Evolutionary conservation across 202 grass and related monocot species (phyloP).

Genomic region (Miscanthus sacchariflorus): DNA sequence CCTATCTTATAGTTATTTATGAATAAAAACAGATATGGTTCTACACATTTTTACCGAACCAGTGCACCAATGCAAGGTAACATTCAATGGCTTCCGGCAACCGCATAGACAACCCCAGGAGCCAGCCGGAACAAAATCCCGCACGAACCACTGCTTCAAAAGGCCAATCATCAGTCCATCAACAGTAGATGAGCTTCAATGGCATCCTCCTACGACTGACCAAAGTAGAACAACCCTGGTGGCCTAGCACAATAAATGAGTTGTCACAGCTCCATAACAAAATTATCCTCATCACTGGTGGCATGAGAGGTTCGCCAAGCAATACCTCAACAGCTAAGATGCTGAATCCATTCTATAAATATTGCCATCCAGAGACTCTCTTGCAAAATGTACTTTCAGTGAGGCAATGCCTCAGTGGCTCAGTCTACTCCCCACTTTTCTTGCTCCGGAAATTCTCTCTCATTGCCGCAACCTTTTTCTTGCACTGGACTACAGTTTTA

Average conservation of each 20-base stretch:
- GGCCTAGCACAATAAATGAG: not conserved
- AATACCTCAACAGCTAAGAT: not conserved
- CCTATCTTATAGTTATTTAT: slow-evolving; percentile 6
- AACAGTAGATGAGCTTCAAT: slow-evolving; percentile 17
- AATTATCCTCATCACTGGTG: slow-evolving; percentile 38
- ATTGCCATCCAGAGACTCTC: slow-evolving; percentile 17
- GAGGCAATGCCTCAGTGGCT: not conserved
- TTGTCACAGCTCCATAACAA: slow-evolving; percentile 30
- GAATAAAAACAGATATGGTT: slow-evolving; percentile 32
- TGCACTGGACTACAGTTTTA: slow-evolving; percentile 93
- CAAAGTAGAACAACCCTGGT: not conserved
- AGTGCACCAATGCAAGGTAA: not conserved
- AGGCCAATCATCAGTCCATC: not conserved
- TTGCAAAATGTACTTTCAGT: slow-evolving; percentile 24
- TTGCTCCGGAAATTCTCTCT: slow-evolving; percentile 88
- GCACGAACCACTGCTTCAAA: not conserved
- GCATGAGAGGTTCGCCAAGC: not conserved
- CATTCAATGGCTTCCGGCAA: not conserved
- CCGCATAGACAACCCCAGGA: not conserved
- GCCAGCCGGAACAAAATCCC: slow-evolving; percentile 7
- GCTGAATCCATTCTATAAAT: slow-evolving; percentile 20
- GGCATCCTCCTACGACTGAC: not conserved
- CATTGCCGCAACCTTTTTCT: slow-evolving; percentile 89
- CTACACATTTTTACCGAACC: slow-evolving; percentile 34
- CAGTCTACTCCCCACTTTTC: slow-evolving; percentile 65